phyloP scores from a whole-genome alignment of 495 filamentous ascomycete species.

The Penicillium mononematosum region DNA sequence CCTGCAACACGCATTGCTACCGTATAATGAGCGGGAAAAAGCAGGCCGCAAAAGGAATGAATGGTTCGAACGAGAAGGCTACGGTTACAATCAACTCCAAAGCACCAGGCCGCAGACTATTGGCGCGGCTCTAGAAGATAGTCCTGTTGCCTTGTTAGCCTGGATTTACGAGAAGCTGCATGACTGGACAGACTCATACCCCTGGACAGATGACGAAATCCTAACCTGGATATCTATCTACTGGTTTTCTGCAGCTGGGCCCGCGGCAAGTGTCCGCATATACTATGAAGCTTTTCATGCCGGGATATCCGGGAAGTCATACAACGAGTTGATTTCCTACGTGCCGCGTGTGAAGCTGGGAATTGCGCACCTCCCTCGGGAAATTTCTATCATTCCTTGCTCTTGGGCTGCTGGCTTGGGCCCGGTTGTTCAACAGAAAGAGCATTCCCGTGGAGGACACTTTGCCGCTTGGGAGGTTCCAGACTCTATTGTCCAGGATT shows the following conservation, averaged over 20 bases:
- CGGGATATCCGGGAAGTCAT: conserved; percentile 9
- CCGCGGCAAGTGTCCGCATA: conserved; percentile 54
- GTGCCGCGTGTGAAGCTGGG: conserved; percentile 52
- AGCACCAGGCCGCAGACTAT: conserved; percentile 64
- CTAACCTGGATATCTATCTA: conserved; percentile 66
- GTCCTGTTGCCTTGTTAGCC: conserved; percentile 58
- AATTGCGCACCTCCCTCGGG: conserved; percentile 50
- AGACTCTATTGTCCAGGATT: conserved; percentile 51
- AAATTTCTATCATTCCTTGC: conserved; percentile 49
- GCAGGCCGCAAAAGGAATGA: conserved; percentile 44
- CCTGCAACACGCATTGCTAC: conserved; percentile 24
- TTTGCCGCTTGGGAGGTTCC: conserved; percentile 62
- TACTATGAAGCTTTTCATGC: conserved; percentile 57
- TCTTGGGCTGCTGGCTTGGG: conserved; percentile 53
- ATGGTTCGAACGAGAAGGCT: conserved; percentile 54
- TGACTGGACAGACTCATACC: conserved; percentile 64
- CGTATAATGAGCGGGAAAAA: conserved; percentile 34
- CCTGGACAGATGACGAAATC: conserved; percentile 67
- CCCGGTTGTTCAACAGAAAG: conserved; percentile 53
- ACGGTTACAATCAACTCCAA: conserved; percentile 56
- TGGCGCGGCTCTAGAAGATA: conserved; percentile 55
- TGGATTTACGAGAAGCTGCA: conserved; percentile 73
- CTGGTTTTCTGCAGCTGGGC: conserved; percentile 56
- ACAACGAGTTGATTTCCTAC: conserved; percentile 16
- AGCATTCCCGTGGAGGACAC: conserved; percentile 57